phyloP scores from a whole-genome alignment of 2,329 filamentous ascomycete species.

The Berkeleyomyces basicola region DNA sequence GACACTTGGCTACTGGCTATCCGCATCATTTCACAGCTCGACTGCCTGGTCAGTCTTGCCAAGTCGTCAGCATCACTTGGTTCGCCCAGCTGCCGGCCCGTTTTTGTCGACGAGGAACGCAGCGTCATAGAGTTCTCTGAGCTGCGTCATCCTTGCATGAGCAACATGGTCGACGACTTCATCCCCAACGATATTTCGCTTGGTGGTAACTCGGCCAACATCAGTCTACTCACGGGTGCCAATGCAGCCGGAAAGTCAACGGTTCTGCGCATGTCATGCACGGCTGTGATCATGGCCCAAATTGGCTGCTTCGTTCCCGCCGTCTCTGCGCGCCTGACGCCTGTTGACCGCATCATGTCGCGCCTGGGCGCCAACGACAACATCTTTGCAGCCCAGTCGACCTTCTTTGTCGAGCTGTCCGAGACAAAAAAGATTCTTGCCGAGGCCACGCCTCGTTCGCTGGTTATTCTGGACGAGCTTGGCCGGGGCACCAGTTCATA shows the following conservation, averaged over 20 bases:
- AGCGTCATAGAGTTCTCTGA: constrained; percentile 85
- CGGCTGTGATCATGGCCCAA: constrained; percentile 94
- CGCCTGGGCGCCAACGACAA: constrained; percentile 95
- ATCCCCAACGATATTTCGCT: constrained; percentile 89
- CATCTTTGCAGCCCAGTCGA: constrained; percentile 94
- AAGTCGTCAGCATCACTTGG: constrained; percentile 74
- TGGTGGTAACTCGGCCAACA: constrained; percentile 65
- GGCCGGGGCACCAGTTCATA: constrained; percentile 90
- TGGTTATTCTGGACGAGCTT: constrained; percentile 93
- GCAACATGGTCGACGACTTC: constrained; percentile 77
- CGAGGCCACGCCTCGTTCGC: constrained; percentile 80
- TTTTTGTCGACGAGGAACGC: constrained; percentile 71
- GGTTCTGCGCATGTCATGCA: constrained; percentile 87
- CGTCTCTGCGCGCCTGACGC: constrained; percentile 64
- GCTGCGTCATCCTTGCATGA: constrained; percentile 87
- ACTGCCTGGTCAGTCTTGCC: constrained; percentile 85
- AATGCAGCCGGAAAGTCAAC: constrained; percentile 98
- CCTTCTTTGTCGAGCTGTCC: constrained; percentile 93
- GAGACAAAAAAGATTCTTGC: constrained; percentile 97
- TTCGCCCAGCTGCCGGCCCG: constrained; percentile 71
- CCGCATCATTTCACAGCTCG: constrained; percentile 76
- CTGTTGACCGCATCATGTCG: constrained; percentile 96
- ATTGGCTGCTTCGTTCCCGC: constrained; percentile 88
- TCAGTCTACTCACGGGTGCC: constrained; percentile 83
- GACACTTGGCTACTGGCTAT: constrained; percentile 75